phyloP scores from a whole-genome alignment of 768 basidiomycete genomes.

The Suillus subalutaceus region DNA sequence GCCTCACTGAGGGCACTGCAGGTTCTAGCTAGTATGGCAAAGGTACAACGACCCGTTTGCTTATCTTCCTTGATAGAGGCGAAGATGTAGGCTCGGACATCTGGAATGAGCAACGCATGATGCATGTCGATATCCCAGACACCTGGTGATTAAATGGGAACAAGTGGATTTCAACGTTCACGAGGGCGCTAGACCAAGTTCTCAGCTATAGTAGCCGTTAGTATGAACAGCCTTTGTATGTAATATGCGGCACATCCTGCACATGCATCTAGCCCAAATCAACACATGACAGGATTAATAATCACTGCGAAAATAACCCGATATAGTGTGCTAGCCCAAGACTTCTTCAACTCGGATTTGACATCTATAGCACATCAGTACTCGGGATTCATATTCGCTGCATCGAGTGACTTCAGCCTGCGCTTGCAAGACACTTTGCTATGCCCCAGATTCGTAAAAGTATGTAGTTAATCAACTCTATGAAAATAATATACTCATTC shows the following conservation, averaged over 20 bases:
- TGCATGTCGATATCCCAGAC: not conserved
- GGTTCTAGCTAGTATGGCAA: constrained; percentile 6
- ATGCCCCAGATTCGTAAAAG: constrained; percentile 78
- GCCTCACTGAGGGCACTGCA: not conserved
- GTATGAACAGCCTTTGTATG: not conserved
- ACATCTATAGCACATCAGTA: not conserved
- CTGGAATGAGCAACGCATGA: not conserved
- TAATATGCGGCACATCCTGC: no score
- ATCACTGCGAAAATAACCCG: no score
- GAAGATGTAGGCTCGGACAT: not conserved
- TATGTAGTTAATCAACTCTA: constrained; percentile 32
- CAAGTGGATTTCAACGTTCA: not conserved
- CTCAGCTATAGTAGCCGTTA: no score
- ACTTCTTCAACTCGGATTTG: not conserved
- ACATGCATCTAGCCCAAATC: no score
- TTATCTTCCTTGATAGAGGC: constrained; percentile 4
- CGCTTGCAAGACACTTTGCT: constrained; percentile 1
- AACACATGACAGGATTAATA: no score
- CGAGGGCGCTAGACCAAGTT: not conserved
- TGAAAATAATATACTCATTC: constrained; percentile 15
- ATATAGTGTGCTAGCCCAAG: no score
- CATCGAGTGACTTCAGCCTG: not conserved
- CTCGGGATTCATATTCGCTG: not conserved
- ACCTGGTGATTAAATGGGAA: no score
- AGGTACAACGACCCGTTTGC: not conserved